phyloP scores from a whole-genome alignment of 257 asterid genomes.

The Petunia secreta region DNA sequence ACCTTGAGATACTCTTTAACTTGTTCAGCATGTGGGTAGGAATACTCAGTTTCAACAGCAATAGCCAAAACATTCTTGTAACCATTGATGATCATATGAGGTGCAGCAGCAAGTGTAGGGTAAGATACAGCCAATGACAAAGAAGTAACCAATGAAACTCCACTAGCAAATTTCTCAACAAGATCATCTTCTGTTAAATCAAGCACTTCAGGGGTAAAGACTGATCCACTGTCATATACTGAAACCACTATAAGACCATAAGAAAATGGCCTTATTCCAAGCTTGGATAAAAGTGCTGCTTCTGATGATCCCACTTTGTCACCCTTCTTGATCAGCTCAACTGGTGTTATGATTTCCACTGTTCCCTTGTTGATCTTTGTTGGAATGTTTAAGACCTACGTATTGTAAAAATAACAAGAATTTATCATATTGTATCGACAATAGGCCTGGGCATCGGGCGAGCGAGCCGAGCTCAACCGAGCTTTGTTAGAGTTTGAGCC shows the following conservation, averaged over 20 bases:
- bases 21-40: constrained; percentile 79
- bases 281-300: constrained; percentile 89
- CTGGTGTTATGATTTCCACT: constrained; percentile 93
- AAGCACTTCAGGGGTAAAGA: constrained; percentile 85
- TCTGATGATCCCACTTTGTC: constrained; percentile 98
- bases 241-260: constrained; percentile 74
- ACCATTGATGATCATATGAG: constrained; percentile 78
- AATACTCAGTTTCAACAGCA: constrained; percentile 71
- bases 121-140: constrained; percentile 71
- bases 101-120: constrained; percentile 95
- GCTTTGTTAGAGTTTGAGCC: too few species aligned
- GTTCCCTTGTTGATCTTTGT: constrained; percentile 99
- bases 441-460: too few species aligned
- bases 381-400: constrained; percentile 84
- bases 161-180: constrained; percentile 61
- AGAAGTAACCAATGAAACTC: constrained; percentile 72
- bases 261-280: constrained; percentile 91
- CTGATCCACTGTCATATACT: constrained; percentile 85
- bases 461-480: too few species aligned
- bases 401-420: too few species aligned
- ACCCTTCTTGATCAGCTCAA: constrained; percentile 94
- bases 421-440: too few species aligned
- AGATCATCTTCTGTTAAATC: constrained; percentile 87
- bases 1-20: constrained; percentile 88
- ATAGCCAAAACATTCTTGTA: constrained; percentile 77